Conservation (phyloP, 2,329 filamentous ascomycete species). For the Ophiosphaerella herpotricha region DNA sequence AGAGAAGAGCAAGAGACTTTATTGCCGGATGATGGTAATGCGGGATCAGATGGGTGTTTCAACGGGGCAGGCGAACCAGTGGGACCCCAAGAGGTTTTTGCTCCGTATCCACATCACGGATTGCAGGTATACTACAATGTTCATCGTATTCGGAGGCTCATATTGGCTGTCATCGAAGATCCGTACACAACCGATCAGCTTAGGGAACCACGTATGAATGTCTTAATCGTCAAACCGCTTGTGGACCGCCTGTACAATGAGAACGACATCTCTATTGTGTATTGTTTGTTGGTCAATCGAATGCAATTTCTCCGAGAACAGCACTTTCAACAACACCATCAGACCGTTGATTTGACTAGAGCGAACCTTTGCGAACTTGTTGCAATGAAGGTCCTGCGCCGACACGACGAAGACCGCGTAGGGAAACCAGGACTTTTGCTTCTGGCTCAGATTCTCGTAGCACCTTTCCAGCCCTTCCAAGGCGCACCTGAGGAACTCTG, state of each 20-base stretch:
- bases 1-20: constrained; percentile 56
- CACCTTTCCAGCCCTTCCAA: constrained; percentile 84
- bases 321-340: constrained; percentile 72
- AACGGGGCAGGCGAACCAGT: constrained; percentile 41
- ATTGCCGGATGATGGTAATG: constrained; percentile 50
- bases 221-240: constrained; percentile 76
- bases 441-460: constrained; percentile 78
- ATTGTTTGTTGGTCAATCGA: constrained; percentile 81
- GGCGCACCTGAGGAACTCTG: constrained; percentile 73
- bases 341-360: constrained; percentile 79
- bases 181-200: constrained; percentile 76
- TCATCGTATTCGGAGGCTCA: constrained; percentile 58
- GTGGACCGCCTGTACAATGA: constrained; percentile 83
- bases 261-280: constrained; percentile 81
- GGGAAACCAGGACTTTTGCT: constrained; percentile 72
- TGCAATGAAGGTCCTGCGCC: constrained; percentile 75
- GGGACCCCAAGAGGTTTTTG: constrained; percentile 46
- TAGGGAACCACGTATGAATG: constrained; percentile 79
- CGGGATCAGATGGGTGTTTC: constrained; percentile 53
- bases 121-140: constrained; percentile 79
- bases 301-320: constrained; percentile 81
- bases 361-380: constrained; percentile 80
- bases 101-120: constrained; percentile 62
- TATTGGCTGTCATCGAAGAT: constrained; percentile 60
- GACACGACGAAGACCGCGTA: constrained; percentile 77